Evolutionary conservation across 768 basidiomycete species (phyloP), one percentile per base, ranked within the genome.

Genomic region (Mrakia frigida): DNA sequence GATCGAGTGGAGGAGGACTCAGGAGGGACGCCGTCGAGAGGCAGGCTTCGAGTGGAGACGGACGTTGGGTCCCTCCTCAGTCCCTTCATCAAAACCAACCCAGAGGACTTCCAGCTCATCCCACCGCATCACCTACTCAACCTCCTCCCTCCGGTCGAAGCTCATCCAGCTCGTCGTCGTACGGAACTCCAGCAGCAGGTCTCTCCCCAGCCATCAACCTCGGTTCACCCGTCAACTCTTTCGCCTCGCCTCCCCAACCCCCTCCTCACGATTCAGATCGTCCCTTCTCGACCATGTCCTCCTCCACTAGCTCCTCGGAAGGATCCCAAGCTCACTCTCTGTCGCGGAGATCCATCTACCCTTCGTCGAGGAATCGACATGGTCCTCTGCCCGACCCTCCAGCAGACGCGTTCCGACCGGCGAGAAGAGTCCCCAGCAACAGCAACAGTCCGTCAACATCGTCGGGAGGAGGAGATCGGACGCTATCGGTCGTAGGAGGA

Each of bases 341-440:
- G 18, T 68, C 65, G 9, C 65, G 65, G 13, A 35, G 65, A 21
- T 35, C 65, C 18, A 43, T 39, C 65, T 68, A 68, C 35, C 65
- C 65, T 6, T 25, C 35, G 35, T 6, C 65, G 37, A 37, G 65
- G 65, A 67, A 50, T 28, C 70, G 70, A 14, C 53, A 72, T 25
- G 75, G 53, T 6, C 81, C 82, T 13, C 68, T 80, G n/a, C 79
- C 82, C 37, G 82, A 83, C 14, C 80, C 82, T 2, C 83, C 83
- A 16, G 82, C 83, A 21, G 83, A 84, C 67, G 83, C 83, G n/a
- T 84, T 84, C 70, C 77, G 82, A 14, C 83, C 83, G 0, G 81
- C 82, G 35, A 73, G 82, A 18, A 76, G 73, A 65, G 52, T 73
- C 78, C 18, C 81, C 73, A 41, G 77, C 71, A 41, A 41, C 4